Evolutionary conservation across 352 stramenopile species (phyloP), one percentile per base, ranked within the genome.

Genomic region (Globisporangium cederbergense): DNA sequence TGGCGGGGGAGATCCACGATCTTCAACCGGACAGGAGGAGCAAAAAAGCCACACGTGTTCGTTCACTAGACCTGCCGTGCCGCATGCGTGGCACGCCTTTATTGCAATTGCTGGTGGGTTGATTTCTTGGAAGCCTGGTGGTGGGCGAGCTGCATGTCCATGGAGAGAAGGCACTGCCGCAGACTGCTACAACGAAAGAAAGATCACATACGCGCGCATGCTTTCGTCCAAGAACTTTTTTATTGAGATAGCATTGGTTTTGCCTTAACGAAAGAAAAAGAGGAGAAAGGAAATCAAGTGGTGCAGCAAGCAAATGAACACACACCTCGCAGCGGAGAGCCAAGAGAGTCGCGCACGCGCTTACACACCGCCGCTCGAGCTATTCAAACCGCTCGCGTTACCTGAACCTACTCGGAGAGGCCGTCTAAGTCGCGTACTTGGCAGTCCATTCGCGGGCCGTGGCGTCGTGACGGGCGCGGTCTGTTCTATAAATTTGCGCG

Each of bases 341-440:
- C 52, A 45, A 46, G 50, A 40, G 50, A 34, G 52, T 32, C 52
- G 32, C 51, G 50, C 50, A 28, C 50, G 16, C 32, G 32, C 52
- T 34, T 32, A n/a, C 52, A 42, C 32, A 40, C 14, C 25, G 30
- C 14, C 25, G 30, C 18, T 58, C 52, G 52, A 58, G 52, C 20
- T 20, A 32, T 32, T 32, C 30, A 58, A 58, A n/a, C 52, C 32
- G 32, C 50, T 65, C 34, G 14, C 59, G 36, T 40, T 36, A 25
- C 47, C 59, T 18, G 43, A 45, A 64, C 59, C 50, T 65, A 58
- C 46, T 65, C 52, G 32, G 38, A 32, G 34, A 25, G 49, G 34
- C 62, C 52, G 74, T 88, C 79, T 98, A 99, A 94, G 98, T 99
- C 65, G 97, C 97, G 84, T 99, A 99, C 84, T 99, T 99, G 69